Conservation (phyloP, 139 green algal genomes). For the Chlorella ohadii region DNA sequence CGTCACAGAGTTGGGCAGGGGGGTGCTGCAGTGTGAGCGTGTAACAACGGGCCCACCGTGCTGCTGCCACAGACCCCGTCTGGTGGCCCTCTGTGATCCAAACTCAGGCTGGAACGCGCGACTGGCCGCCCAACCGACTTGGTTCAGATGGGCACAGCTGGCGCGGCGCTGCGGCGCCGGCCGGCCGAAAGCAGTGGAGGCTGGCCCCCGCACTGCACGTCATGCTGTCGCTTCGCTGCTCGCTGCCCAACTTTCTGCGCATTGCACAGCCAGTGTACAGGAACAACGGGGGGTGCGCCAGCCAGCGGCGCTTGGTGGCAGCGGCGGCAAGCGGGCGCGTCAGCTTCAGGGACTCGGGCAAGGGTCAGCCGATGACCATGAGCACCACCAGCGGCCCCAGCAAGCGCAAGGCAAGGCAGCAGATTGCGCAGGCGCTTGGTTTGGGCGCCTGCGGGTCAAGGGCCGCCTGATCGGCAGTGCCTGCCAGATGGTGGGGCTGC, state of each 20-base stretch:
- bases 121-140: no score
- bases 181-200: not conserved
- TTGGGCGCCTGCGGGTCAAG: no score
- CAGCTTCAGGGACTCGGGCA: not conserved
- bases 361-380: not conserved
- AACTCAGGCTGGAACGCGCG: no score
- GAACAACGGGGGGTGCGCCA: not conserved
- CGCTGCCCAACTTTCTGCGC: not conserved
- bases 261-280: not conserved
- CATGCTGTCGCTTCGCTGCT: not conserved
- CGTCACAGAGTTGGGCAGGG: no score
- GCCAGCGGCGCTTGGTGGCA: not conserved
- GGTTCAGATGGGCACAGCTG: not conserved
- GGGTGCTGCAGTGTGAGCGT: no score
- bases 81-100: no score
- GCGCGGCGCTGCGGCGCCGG: not conserved
- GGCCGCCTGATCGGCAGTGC: no score
- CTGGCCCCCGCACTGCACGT: not conserved
- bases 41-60: no score
- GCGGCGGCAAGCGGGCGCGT: not conserved
- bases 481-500: no score
- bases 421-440: not conserved
- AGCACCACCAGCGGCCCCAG: conserved; percentile 8
- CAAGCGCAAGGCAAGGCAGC: conserved; percentile 39
- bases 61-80: no score